Evolutionary conservation across 257 asterid genomes (phyloP), one percentile per base, ranked within the genome.

Genomic region (Capsicum baccatum): DNA sequence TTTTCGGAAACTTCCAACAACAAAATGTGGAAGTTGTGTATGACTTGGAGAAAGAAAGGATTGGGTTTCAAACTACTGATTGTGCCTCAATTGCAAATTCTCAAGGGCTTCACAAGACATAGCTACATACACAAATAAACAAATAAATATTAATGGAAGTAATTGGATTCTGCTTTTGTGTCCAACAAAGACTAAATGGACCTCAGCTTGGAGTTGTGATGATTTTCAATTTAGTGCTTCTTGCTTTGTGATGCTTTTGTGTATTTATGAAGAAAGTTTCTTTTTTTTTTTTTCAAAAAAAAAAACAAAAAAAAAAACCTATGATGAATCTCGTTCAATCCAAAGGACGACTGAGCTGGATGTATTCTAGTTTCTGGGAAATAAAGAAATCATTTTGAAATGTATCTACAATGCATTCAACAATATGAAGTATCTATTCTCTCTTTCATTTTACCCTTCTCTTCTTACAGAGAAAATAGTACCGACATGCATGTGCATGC

Each of bases 11-110:
- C 90, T 91, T 91, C 73, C 97, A 93, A 44, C 96, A 91, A 79
- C 97, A 92, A 82, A 89, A 93, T 80, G 91, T 92, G 84, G 94
- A 92, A 85, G 95, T 93, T 87, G 97, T 93, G 37, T 93, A 93
- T 89, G 97, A 93, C 60, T 84, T 93, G 90, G 93, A 87, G 86
- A 92, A 91, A 83, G 95, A 89, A 83, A 91, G 95, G 59, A 87
- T 92, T 83, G 97, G 97, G 9, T 92, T 93, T 84, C 90, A 83
- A 54, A 84, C 84, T 9, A 84, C 94, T 78, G 96, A 93, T 83
- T 93, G 97, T 83, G 92, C 94, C 14, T 37, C 80, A 47, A 86
- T 85, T 69, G 91, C 95, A 39, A 79, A 85, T 86, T 89, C 91
- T 58, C 89, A 84, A 47, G 93, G 88, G 6, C 89, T 92, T 55